Evolutionary conservation across 2,329 filamentous ascomycete species (phyloP), one percentile per base, ranked within the genome.

Genomic region (Trichophyton mentagrophytes): DNA sequence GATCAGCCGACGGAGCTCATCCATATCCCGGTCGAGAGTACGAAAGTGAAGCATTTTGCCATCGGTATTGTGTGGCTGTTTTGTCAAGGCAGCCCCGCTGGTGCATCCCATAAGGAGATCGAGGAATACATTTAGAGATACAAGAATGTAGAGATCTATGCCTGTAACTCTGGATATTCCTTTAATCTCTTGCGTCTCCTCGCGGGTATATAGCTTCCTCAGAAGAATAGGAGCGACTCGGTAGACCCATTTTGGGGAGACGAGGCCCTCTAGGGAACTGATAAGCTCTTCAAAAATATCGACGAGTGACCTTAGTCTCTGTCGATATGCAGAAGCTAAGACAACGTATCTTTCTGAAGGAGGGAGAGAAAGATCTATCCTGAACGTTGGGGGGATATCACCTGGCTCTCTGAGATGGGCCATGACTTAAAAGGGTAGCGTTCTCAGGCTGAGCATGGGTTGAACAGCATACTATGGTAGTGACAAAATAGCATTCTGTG

Each of bases 71-170:
- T 60, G 61, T 13, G 66, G 61, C 22, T 66, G 62, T 38, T 65
- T 60, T 2, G 64, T 64, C 44, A 67, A 67, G 1, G 70, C 72
- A 15, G 76, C 81, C 22, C 82, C 81, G 63, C 82, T 85, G 0
- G 84, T 86, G 67, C 85, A 87, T 1, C 84, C 85, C 71, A 87
- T 79, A 40, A 87, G 73, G 3, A 82, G 71, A 66, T 88, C 85
- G 1, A 87, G 74, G 1, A 86, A 70, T 1, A 82, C 81, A 65
- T 87, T 87, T 65, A 85, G 78, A 2, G 79, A 79, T 2, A 87
- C 78, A 0, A 87, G 73, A 0, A 86, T 70, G 64, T 84, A 82
- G 68, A 86, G 73, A 0, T 80, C 75, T 2, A 87, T 73, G 0
- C 76, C 78, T 0, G 77, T 77, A 1, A 70, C 75, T 27, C 72